Evolutionary conservation across 2,329 filamentous ascomycete genomes (phyloP), one percentile per base, ranked within the genome.

Genomic region (Penicillium crustosum): DNA sequence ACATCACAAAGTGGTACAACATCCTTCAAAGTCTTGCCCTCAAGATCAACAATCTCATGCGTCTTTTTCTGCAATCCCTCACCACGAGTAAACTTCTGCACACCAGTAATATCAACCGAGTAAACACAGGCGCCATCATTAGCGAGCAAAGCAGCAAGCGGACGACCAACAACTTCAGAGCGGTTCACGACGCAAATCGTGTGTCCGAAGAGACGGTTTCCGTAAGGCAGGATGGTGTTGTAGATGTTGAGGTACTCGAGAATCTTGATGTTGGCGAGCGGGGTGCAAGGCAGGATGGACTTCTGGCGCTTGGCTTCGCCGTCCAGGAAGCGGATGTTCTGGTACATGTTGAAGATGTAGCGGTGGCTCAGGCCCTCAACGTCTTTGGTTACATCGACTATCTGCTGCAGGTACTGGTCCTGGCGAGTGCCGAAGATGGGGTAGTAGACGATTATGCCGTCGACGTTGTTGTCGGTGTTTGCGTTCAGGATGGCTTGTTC

Each of bases 271-370:
- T 96, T 89, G 27, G 94, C 94, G 25, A 99, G 84, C 17, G 94
- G 94, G 2, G 94, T 99, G 82, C 94, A 99, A 6, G 94, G 94
- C 52, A 99, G 81, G 65, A 97, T 91, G 49, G 89, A 95, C 81
- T 99, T 97, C 75, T 91, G 90, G 5, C 89, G 88, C 61, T 74
- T 71, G 43, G 70, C 73, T 35, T 73, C 69, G 25, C 87, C 81
- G 77, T 99, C 94, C 56, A 99, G 83, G 80, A 93, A 97, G 64
- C 94, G 91, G 69, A 96, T 86, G 79, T 99, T 99, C 81, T 97
- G 90, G 79, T 97, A 99, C 93, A 99, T 97, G 83, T 99, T 99
- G 85, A 93, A 93, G 71, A 97, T 89, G 79, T 97, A 93, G 72
- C 88, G 88, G 77, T 97, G 93, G 68, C 89, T 91, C 58, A 99